Evolutionary conservation across 2,329 filamentous ascomycete genomes (phyloP).

Genomic region (Venturia carpophila): DNA sequence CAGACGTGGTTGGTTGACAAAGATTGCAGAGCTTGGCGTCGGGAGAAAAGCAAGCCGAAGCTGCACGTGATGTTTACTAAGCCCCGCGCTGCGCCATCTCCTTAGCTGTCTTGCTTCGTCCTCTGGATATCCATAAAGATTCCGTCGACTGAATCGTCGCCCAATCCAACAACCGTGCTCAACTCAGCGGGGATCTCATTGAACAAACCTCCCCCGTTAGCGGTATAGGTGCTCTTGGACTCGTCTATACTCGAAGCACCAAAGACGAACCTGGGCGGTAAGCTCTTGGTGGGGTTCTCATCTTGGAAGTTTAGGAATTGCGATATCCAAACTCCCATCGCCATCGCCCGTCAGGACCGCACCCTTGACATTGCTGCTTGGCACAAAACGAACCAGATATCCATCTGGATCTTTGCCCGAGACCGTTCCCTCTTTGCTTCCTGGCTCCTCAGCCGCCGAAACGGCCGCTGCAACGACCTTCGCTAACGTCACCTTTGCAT

Average conservation of each 20-base stretch:
- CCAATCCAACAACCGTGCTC: slow-evolving; percentile 8
- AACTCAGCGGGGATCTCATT: neutral
- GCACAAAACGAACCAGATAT: slow-evolving; percentile 10
- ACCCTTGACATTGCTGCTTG: neutral
- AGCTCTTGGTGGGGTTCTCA: neutral
- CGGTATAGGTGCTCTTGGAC: slow-evolving; percentile 10
- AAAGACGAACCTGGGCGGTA: slow-evolving; percentile 13
- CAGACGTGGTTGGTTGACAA: neutral
- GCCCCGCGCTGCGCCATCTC: neutral
- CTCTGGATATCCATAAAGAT: neutral
- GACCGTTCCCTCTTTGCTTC: slow-evolving; percentile 6
- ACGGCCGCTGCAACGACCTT: slow-evolving; percentile 1
- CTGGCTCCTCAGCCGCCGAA: neutral
- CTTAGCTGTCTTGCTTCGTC: neutral
- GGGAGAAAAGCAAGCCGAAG: neutral
- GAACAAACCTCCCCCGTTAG: neutral
- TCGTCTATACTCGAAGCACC: neutral
- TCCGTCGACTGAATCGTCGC: neutral
- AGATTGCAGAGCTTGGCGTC: neutral
- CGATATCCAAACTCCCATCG: slow-evolving; percentile 5
- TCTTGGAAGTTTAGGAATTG: slow-evolving; percentile 12
- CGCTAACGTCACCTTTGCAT: neutral
- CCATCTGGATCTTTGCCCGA: slow-evolving; percentile 14
- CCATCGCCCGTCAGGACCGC: neutral
- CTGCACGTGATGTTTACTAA: neutral